Base-by-base conservation (phyloP, 2,329 filamentous ascomycete genomes). In the Thelonectria discophora region DNA sequence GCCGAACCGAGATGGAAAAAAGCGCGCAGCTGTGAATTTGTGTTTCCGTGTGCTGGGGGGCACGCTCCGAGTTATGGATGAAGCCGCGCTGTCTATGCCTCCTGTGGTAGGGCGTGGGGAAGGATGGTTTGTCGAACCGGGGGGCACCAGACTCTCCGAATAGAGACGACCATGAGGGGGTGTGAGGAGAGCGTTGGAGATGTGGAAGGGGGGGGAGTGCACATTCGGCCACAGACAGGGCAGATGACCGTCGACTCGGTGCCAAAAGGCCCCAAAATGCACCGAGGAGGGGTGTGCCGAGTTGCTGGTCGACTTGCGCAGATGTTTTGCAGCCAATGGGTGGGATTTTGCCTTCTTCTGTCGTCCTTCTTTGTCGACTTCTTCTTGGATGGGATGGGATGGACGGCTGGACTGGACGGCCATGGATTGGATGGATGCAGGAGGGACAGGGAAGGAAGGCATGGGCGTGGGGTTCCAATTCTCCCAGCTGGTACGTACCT, bases 1-100 rank as follows among this genome's bases (percentile, higher is more conserved):
- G 52, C 24, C 17, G 51, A 55, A 24, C n/a, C n/a, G 27, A 43
- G 21, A 30, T 59, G 54, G 20, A 30, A 45, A 70, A 71, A 71
- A 71, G 67, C 67, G 69, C 69, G 69, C 69, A 70, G 63, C 66
- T 69, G 30, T 68, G 24, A 66, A 69, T 71, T 69, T 66, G 65
- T 70, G 68, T 58, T 57, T 59, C 52, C 55, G 59, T 37, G 8
- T 47, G 51, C 60, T 59, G 62, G 62, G 61, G 63, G 58, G 67
- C 58, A 60, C 59, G 57, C 65, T 67, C 54, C 60, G 49, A 70
- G 64, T 69, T 70, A 70, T 70, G 68, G 70, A 67, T 64, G 65
- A 69, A 69, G 65, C 63, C 57, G 59, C 63, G 49, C 61, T 50
- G 21, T 47, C 54, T 50, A 27, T 61, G 18, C 42, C 47, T 49